Evolutionary conservation across 306 rosid genomes (phyloP).

Genomic region (Rosa lucieae): DNA sequence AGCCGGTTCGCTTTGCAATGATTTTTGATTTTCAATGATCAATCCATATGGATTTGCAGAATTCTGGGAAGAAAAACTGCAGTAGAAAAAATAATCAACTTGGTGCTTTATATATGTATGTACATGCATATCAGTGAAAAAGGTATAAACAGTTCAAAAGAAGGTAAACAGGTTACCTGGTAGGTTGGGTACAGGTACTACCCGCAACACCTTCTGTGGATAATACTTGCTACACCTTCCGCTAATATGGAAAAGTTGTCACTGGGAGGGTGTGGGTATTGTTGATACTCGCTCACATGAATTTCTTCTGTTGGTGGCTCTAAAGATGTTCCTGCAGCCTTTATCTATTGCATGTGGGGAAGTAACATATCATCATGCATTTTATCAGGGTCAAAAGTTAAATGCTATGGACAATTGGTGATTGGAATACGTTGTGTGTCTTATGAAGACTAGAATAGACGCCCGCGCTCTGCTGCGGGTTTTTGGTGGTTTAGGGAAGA

Average conservation of each 20-base stretch:
- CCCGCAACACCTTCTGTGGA: neutral
- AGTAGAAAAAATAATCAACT: neutral
- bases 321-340: neutral
- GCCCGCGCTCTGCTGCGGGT: no score
- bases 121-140: neutral
- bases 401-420: neutral
- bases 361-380: neutral
- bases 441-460: no score
- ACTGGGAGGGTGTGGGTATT: neutral
- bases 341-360: neutral
- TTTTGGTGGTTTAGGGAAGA: no score
- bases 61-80: neutral
- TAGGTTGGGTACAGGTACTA: neutral
- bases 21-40: neutral
- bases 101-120: no score
- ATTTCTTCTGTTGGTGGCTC: neutral
- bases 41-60: neutral
- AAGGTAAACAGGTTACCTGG: neutral
- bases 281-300: neutral
- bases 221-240: neutral
- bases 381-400: neutral
- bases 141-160: neutral
- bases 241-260: neutral
- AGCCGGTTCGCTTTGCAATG: neutral
- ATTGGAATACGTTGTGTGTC: neutral